These are phyloP conservation scores for Porphyrellus cyaneotinctus DNA, from an alignment of 768 basidiomycete genomes.

Conservation along the genomic window DNA sequence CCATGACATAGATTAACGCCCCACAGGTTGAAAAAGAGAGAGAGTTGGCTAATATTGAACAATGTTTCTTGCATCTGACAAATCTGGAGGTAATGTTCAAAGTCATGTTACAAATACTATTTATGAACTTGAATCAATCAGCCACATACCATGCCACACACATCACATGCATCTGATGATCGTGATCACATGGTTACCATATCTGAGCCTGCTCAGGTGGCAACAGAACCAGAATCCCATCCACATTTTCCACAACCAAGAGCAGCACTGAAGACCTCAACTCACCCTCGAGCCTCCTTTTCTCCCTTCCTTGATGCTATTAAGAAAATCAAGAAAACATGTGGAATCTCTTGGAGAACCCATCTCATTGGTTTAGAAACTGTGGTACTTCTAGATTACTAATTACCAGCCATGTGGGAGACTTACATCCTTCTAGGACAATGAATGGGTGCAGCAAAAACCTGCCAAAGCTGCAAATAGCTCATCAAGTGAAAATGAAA, in stretches of 20 bases:
- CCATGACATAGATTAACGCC: background rate
- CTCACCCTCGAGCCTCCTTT: no score
- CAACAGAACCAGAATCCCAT: background rate
- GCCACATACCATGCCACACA: background rate
- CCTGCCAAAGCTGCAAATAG: no score
- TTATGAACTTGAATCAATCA: background rate
- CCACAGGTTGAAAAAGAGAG: background rate
- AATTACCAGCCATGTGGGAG: no score
- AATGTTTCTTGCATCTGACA: background rate
- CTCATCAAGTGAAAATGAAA: no score
- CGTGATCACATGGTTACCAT: background rate
- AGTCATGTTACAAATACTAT: background rate
- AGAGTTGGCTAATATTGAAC: background rate
- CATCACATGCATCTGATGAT: background rate
- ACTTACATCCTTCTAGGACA: no score
- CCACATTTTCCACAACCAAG: background rate
- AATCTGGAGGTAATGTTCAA: background rate
- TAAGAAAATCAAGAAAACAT: no score
- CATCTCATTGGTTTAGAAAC: no score
- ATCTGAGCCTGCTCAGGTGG: background rate
- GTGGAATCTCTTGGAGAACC: no score
- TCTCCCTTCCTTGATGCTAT: no score
- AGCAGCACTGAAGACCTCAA: no score
- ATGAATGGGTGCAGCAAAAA: no score
- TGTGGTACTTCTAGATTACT: no score